Evolutionary conservation across 2,329 filamentous ascomycete species (phyloP).

Genomic region (Paraconiothyrium brasiliense): DNA sequence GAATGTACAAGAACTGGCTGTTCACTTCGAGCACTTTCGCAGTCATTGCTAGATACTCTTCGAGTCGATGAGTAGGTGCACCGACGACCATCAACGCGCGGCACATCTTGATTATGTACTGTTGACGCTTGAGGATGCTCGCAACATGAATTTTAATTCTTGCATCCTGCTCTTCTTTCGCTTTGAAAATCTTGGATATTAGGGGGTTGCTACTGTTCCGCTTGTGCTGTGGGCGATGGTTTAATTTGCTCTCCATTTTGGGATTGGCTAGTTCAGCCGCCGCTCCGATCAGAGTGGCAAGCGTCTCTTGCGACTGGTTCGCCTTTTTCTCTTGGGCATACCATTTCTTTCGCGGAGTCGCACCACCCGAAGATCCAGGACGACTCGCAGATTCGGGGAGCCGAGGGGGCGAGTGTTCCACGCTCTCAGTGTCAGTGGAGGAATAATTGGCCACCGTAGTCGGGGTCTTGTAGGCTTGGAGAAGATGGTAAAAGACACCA

Average conservation of each 20-base stretch:
- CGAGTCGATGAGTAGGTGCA: conserved; percentile 87
- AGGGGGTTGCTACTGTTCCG: conserved; percentile 35
- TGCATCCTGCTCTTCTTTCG: conserved; percentile 59
- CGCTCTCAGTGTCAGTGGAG: conserved; percentile 25
- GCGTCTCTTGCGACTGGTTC: conserved; percentile 38
- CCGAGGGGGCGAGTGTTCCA: conserved; percentile 22
- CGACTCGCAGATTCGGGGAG: conserved; percentile 20
- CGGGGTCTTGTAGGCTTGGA: conserved; percentile 43
- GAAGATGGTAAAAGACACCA: conserved; percentile 44
- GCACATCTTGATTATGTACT: conserved; percentile 86
- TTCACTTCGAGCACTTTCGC: conserved; percentile 86
- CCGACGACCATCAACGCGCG: conserved; percentile 87
- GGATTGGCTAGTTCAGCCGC: conserved; percentile 42
- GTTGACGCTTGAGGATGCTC: conserved; percentile 78
- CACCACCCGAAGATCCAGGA: conserved; percentile 30
- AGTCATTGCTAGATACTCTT: conserved; percentile 89
- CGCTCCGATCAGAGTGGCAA: conserved; percentile 41
- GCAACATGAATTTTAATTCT: conserved; percentile 68
- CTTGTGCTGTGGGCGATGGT: conserved; percentile 25
- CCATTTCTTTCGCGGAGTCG: conserved; percentile 42
- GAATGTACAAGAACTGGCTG: conserved; percentile 87
- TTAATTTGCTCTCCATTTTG: conserved; percentile 26
- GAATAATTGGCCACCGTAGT: conserved; percentile 24
- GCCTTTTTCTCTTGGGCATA: conserved; percentile 38
- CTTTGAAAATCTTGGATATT: conserved; percentile 38